phyloP scores from a whole-genome alignment of 2,329 filamentous ascomycete species.

The Botryotinia calthae region DNA sequence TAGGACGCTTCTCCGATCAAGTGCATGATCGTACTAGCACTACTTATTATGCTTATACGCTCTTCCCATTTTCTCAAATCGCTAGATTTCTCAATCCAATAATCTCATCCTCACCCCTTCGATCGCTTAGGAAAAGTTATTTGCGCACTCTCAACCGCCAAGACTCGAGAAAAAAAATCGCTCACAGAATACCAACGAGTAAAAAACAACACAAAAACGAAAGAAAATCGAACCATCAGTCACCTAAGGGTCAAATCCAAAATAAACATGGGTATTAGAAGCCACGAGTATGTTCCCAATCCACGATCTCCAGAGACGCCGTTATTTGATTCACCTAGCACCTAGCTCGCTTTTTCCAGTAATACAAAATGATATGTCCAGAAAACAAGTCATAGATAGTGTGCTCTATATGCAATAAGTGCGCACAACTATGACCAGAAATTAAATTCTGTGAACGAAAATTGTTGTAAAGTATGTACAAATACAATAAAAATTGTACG shows the following conservation, averaged over 20 bases:
- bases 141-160: not conserved
- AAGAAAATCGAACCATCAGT: not conserved
- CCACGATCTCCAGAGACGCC: not conserved
- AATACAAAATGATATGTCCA: not conserved
- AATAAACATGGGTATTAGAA: constrained; percentile 3
- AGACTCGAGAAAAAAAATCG: not conserved
- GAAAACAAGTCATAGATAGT: not conserved
- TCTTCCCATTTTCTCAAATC: not conserved
- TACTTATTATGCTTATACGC: not conserved
- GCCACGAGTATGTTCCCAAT: not conserved
- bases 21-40: not conserved
- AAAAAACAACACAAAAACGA: not conserved
- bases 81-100: not conserved
- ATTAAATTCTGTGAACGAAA: not conserved
- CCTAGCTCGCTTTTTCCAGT: not conserved
- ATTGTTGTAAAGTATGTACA: not conserved
- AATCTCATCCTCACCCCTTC: not conserved
- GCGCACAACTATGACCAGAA: not conserved
- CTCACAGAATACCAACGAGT: not conserved
- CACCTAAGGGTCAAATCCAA: not conserved
- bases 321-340: not conserved
- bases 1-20: not conserved
- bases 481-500: not conserved
- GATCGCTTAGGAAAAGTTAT: not conserved
- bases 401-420: not conserved